Percentiles rank a stretch among this genome's conserved stretches.
Conservation (phyloP, 2,329 filamentous ascomycete species). For the Neofusicoccum parvum region DNA sequence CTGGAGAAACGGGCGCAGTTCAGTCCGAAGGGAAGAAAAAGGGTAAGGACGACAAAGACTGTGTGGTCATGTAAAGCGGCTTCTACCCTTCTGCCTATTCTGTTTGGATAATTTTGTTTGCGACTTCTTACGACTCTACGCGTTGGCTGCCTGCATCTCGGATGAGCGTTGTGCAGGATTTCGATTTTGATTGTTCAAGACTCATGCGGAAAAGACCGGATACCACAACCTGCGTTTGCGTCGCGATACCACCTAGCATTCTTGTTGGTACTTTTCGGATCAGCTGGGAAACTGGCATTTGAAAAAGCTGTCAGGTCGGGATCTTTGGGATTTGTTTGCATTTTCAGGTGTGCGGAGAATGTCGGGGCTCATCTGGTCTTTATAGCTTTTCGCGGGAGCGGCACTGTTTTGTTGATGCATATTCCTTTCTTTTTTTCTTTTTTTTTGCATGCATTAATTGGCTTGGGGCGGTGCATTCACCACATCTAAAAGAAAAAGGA, state of each 20-base stretch:
- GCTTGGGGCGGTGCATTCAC: neutral
- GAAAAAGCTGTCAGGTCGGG: neutral
- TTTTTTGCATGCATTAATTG: neutral
- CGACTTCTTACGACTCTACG: neutral
- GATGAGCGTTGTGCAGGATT: neutral
- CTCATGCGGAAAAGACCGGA: neutral
- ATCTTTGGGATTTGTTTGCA: neutral
- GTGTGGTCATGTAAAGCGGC: conserved; percentile 37
- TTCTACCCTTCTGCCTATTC: neutral
- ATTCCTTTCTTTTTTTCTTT: neutral
- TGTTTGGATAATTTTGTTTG: neutral
- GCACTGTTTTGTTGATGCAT: neutral
- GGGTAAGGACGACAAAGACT: conserved; percentile 37
- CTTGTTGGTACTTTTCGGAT: conserved; percentile 13
- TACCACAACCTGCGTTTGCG: neutral
- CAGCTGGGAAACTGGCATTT: neutral
- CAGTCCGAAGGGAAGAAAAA: conserved; percentile 36
- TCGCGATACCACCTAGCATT: neutral
- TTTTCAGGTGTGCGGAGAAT: conserved; percentile 7
- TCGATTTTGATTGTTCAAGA: neutral
- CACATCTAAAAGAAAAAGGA: neutral
- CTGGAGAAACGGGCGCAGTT: conserved; percentile 44
- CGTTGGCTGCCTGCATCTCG: neutral
- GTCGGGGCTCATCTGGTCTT: neutral
- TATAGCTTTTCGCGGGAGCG: neutral